Conservation (phyloP, 768 basidiomycete genomes). For the Boletus huronensis region DNA sequence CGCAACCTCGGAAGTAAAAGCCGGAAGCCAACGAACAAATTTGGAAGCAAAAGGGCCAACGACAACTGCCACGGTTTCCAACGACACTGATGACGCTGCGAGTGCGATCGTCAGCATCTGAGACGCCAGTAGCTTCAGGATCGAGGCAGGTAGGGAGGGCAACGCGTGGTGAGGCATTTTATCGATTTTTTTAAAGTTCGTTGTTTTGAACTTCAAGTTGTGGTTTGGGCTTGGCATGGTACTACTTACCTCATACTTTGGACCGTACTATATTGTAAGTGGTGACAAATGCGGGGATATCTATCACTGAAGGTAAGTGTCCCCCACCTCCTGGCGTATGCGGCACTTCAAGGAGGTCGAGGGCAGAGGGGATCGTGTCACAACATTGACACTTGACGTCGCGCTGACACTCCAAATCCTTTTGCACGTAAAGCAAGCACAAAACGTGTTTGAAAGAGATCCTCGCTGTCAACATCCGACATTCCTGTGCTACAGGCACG, state of each 20-base stretch:
- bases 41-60: neutral
- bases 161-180: neutral
- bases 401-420: neutral
- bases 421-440: neutral
- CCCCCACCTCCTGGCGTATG: too few relatives aligned
- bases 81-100: too few relatives aligned
- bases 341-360: neutral
- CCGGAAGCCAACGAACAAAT: too few relatives aligned
- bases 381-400: neutral
- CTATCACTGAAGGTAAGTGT: neutral
- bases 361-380: neutral
- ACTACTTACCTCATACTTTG: neutral
- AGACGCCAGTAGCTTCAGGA: neutral
- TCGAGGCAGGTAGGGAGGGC: neutral
- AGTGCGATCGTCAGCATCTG: too few relatives aligned
- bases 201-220: neutral
- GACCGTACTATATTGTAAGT: neutral
- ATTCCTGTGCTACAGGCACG: slow-evolving; percentile 13
- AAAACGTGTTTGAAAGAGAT: neutral
- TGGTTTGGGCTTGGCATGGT: neutral
- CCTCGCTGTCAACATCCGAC: neutral
- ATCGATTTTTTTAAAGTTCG: too few relatives aligned
- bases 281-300: neutral
- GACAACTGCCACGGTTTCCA: neutral
- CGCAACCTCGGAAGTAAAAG: neutral